Evolutionary conservation across 2,329 filamentous ascomycete genomes (phyloP).

Genomic region (Colletotrichum australisinense): DNA sequence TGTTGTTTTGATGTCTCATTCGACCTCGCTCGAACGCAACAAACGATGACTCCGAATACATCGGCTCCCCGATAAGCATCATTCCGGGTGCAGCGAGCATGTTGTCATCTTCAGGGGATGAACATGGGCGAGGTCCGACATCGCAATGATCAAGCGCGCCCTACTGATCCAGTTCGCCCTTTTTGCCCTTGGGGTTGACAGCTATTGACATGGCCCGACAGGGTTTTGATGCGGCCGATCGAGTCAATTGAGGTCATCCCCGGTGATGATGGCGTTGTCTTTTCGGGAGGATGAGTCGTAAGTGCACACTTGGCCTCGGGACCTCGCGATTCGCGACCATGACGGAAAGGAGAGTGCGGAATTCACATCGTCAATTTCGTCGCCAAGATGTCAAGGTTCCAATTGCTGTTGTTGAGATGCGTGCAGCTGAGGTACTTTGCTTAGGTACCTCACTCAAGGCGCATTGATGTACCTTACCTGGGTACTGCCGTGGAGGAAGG

Average conservation of each 20-base stretch:
- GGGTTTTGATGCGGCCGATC: neutral
- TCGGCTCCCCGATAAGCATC: neutral
- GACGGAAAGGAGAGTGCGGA: neutral
- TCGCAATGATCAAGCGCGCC: slow-evolving; percentile 26
- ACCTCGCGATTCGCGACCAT: neutral
- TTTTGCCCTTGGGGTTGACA: slow-evolving; percentile 18
- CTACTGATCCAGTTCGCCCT: neutral
- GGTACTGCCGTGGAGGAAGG: too few relatives aligned
- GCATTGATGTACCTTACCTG: too few relatives aligned
- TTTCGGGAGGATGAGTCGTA: neutral
- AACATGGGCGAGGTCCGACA: neutral
- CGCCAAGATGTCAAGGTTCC: neutral
- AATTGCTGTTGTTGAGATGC: neutral
- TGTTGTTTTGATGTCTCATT: neutral
- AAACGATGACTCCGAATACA: neutral
- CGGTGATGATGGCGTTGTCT: neutral
- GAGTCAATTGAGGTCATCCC: neutral
- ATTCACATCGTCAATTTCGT: neutral
- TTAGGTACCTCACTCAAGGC: too few relatives aligned
- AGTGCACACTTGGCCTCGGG: neutral
- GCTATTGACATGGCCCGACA: slow-evolving; percentile 1
- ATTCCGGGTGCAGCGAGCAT: neutral
- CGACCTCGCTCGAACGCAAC: neutral
- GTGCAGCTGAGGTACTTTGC: neutral
- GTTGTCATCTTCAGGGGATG: neutral